Conservation (phyloP, 306 rosid genomes). For the Corylus americana region DNA sequence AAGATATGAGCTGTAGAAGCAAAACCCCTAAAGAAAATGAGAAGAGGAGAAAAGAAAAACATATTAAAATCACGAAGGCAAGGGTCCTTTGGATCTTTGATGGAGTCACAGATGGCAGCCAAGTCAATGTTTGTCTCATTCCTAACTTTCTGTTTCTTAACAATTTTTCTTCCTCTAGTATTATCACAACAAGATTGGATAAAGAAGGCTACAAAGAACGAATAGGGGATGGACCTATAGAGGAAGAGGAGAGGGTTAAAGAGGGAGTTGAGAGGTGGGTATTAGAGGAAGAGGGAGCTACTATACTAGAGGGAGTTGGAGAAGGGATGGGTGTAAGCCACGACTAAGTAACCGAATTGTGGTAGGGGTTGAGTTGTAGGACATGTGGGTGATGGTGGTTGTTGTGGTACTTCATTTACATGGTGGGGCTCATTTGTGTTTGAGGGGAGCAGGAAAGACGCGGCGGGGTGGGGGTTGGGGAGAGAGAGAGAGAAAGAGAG, state of each 20-base stretch:
- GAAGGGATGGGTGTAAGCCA: constrained; percentile 77
- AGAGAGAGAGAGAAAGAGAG: too few relatives aligned
- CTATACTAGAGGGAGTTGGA: constrained; percentile 91
- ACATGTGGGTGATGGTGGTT: constrained; percentile 40
- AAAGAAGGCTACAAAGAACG: constrained; percentile 87
- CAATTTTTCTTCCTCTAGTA: constrained; percentile 80
- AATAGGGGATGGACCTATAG: constrained; percentile 77
- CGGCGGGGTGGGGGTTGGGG: not conserved
- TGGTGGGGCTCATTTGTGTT: constrained; percentile 9
- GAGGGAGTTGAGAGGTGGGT: constrained; percentile 52
- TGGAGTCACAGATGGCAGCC: constrained; percentile 86
- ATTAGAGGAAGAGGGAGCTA: constrained; percentile 55
- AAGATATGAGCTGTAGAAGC: constrained; percentile 20
- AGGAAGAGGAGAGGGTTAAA: constrained; percentile 65
- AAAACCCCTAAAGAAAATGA: constrained; percentile 36
- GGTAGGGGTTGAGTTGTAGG: constrained; percentile 47
- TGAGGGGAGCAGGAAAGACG: not conserved
- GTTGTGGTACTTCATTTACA: constrained; percentile 11
- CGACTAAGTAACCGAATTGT: constrained; percentile 73
- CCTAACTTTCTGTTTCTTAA: constrained; percentile 93
- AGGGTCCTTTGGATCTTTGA: constrained; percentile 86
- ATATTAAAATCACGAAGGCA: constrained; percentile 90
- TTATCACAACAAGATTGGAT: constrained; percentile 25
- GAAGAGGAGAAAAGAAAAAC: constrained; percentile 3
- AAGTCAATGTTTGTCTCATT: constrained; percentile 89